Evolutionary conservation across 2,329 filamentous ascomycete species (phyloP).

Genomic region (Pseudocercospora eumusae): DNA sequence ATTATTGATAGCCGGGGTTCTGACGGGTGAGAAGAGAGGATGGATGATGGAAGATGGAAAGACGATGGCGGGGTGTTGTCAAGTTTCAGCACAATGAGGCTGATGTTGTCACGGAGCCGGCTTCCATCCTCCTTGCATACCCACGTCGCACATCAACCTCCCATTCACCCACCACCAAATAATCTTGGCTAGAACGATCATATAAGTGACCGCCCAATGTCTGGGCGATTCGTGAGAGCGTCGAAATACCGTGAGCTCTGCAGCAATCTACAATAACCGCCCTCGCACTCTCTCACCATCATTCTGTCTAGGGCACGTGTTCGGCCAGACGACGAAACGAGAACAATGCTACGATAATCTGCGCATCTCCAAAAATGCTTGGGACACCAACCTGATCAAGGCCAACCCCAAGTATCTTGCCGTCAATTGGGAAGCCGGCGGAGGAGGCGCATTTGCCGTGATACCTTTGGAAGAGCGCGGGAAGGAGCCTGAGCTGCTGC

Average conservation of each 20-base stretch:
- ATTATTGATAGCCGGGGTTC: not conserved
- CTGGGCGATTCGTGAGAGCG: constrained; percentile 70
- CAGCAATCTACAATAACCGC: constrained; percentile 9
- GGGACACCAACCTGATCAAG: constrained; percentile 99
- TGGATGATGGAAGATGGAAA: not conserved
- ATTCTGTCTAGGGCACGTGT: constrained; percentile 78
- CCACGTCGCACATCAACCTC: not conserved
- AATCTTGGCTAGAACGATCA: not conserved
- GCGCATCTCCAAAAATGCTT: constrained; percentile 95
- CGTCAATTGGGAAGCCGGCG: constrained; percentile 97
- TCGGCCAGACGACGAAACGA: constrained; percentile 92
- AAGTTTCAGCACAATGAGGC: not conserved
- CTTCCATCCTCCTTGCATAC: not conserved
- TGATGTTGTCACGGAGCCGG: not conserved
- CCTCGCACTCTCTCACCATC: constrained; percentile 17
- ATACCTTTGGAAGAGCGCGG: constrained; percentile 88
- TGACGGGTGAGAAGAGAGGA: not conserved
- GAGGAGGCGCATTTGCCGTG: constrained; percentile 94
- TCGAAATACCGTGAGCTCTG: constrained; percentile 68
- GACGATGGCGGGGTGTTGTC: too few relatives aligned
- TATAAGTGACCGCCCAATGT: constrained; percentile 54
- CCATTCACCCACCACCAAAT: not conserved
- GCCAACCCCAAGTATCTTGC: constrained; percentile 94
- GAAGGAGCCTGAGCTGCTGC: constrained; percentile 87
- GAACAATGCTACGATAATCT: constrained; percentile 99